Evolutionary conservation across 1,139 yeast genomes (phyloP).

Genomic region (Kurtzmaniella natalensis): DNA sequence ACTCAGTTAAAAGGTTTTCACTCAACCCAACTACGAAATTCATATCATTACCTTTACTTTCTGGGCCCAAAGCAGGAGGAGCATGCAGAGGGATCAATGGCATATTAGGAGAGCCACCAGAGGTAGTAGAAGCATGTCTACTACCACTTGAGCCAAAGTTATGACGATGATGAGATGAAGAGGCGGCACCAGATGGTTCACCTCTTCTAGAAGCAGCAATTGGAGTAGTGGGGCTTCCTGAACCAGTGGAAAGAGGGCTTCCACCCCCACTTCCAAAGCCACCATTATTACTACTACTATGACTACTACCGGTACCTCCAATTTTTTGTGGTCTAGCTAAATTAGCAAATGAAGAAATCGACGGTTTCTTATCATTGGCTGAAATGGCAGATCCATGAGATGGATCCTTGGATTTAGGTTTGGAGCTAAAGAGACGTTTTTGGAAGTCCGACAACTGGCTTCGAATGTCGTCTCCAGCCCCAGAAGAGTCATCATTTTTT

Average conservation of each 20-base stretch:
- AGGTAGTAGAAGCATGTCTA: conserved; percentile 3
- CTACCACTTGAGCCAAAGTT: conserved; percentile 4
- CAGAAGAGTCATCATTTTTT: conserved; percentile 7
- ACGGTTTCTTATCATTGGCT: conserved; percentile 3
- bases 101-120: conserved; percentile 8
- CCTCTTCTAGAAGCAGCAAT: neutral
- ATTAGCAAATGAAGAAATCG: no score
- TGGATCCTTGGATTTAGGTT: conserved; percentile 19
- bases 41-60: conserved; percentile 58
- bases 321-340: neutral
- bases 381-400: neutral
- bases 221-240: conserved; percentile 1
- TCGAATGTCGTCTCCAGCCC: conserved; percentile 48
- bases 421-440: conserved; percentile 40
- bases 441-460: conserved; percentile 61
- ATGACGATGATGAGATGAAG: no score
- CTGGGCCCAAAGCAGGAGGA: conserved; percentile 38
- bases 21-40: conserved; percentile 80
- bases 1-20: conserved; percentile 72
- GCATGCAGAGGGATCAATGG: conserved; percentile 19
- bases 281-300: no score
- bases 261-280: neutral
- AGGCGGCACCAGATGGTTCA: conserved; percentile 6
- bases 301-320: neutral
- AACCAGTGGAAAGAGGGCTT: neutral